phyloP scores from a whole-genome alignment of 805 yeast genomes.

The Wickerhamiella slavikovae region DNA sequence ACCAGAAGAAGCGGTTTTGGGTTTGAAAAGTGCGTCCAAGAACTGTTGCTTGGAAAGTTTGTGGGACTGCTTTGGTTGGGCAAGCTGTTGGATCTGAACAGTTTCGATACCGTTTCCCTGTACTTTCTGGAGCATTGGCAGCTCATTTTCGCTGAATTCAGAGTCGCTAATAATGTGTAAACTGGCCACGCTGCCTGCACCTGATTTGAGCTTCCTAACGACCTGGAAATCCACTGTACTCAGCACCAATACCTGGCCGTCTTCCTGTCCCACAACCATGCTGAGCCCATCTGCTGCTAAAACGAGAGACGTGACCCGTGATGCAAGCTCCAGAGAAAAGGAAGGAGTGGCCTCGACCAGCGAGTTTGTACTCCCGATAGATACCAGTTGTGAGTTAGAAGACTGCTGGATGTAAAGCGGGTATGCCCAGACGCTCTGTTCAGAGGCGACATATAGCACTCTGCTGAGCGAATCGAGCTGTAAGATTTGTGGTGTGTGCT shows the following conservation, averaged over 20 bases:
- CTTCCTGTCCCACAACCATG: slow-evolving; percentile 10
- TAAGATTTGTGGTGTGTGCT: too few relatives aligned
- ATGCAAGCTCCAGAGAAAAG: slow-evolving; percentile 11
- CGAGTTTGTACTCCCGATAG: slow-evolving; percentile 42
- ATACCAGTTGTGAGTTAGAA: slow-evolving; percentile 24
- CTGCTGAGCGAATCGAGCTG: slow-evolving; percentile 65
- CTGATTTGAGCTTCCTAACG: slow-evolving; percentile 11
- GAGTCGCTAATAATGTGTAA: slow-evolving; percentile 2
- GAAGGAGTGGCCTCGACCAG: slow-evolving; percentile 29
- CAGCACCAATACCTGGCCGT: slow-evolving; percentile 29
- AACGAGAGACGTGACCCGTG: not conserved
- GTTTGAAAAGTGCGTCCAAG: too few relatives aligned
- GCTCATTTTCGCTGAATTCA: too few relatives aligned
- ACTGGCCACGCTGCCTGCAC: slow-evolving; percentile 10
- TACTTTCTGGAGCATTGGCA: not conserved
- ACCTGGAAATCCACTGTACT: slow-evolving; percentile 29
- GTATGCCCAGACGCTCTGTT: slow-evolving; percentile 40
- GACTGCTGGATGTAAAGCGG: slow-evolving; percentile 26
- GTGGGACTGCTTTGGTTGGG: too few relatives aligned
- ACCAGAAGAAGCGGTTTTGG: too few relatives aligned
- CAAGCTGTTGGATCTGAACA: too few relatives aligned
- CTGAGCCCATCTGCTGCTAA: slow-evolving; percentile 4
- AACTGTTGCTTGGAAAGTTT: too few relatives aligned
- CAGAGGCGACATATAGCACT: slow-evolving; percentile 46
- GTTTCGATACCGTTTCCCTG: too few relatives aligned